Percentiles rank a stretch among this genome's conserved stretches.
These are phyloP conservation scores for Sugiyamaella sp. DNA, from an alignment of 1,139 yeast species.

Conservation along the genomic window DNA sequence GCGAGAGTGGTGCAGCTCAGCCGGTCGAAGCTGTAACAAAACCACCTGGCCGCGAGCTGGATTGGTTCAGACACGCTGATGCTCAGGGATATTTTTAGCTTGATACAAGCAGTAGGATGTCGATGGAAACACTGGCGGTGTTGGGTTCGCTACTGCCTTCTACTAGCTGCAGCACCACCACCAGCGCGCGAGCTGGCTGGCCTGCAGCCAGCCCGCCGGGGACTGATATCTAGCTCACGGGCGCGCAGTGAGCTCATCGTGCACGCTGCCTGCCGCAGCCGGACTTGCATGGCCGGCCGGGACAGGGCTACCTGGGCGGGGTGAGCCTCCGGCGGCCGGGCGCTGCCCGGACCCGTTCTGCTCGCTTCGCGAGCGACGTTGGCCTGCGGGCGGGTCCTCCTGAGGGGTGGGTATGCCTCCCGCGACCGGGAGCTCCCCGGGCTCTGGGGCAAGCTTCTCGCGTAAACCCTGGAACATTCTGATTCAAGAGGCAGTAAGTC, in stretches of 20 bases:
- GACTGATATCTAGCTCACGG: no score
- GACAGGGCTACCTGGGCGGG: no score
- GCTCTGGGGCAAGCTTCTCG: conserved; percentile 5
- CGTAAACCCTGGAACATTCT: no score
- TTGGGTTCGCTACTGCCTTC: neutral
- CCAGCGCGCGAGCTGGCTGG: neutral
- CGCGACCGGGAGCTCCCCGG: no score
- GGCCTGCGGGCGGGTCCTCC: no score
- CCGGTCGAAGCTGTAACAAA: no score
- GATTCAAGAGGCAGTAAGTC: no score
- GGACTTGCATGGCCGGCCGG: neutral
- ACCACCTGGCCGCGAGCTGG: no score
- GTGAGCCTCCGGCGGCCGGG: conserved; percentile 4
- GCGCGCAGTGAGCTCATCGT: conserved; percentile 1
- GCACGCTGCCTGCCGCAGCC: neutral
- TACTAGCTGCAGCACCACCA: neutral
- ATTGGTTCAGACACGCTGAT: neutral
- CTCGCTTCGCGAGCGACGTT: no score
- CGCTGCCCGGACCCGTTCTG: neutral
- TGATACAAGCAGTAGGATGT: neutral
- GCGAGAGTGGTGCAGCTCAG: no score
- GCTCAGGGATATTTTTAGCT: neutral
- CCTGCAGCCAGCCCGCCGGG: neutral
- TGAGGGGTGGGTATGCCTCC: no score
- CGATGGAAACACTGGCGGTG: neutral